Conservation (phyloP, 495 filamentous ascomycete genomes). For the Penicillium samsonianum region DNA sequence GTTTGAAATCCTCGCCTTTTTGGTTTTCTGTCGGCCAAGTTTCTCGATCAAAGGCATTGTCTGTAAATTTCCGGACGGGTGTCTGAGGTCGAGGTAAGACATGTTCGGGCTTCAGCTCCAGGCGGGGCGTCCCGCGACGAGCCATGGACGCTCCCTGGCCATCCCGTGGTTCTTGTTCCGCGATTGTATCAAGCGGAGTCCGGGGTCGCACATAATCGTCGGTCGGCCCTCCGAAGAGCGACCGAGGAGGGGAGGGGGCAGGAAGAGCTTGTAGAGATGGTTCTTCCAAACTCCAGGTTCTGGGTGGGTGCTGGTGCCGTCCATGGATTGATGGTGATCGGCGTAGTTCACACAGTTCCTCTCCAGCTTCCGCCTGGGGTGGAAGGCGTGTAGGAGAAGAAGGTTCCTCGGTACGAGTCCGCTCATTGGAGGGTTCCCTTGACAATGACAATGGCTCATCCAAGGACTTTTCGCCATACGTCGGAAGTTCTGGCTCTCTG, state of each 20-base stretch:
- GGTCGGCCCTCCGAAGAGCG: conserved; percentile 30
- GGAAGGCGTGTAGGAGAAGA: conserved; percentile 23
- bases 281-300: conserved; percentile 40
- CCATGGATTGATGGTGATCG: conserved; percentile 45
- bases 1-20: conserved; percentile 11
- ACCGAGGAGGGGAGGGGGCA: conserved; percentile 29
- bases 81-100: conserved; percentile 45
- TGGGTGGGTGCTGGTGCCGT: conserved; percentile 31
- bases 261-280: conserved; percentile 21
- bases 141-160: conserved; percentile 23
- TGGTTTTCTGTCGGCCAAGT: conserved; percentile 55
- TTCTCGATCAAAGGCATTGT: conserved; percentile 52
- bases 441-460: conserved; percentile 32
- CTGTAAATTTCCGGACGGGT: conserved; percentile 48
- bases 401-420: conserved; percentile 30
- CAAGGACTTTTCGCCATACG: conserved; percentile 15
- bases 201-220: conserved; percentile 36
- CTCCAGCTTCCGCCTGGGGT: conserved; percentile 18
- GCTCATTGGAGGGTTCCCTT: conserved; percentile 54
- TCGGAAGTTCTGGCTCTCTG: conserved; percentile 21
- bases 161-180: conserved; percentile 41
- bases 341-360: conserved; percentile 32
- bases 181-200: conserved; percentile 43
- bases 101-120: conserved; percentile 47
- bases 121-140: conserved; percentile 39